Evolutionary conservation across 1,139 yeast genomes (phyloP), one percentile per base, ranked within the genome.

Genomic region (Suhomyces kunorum): DNA sequence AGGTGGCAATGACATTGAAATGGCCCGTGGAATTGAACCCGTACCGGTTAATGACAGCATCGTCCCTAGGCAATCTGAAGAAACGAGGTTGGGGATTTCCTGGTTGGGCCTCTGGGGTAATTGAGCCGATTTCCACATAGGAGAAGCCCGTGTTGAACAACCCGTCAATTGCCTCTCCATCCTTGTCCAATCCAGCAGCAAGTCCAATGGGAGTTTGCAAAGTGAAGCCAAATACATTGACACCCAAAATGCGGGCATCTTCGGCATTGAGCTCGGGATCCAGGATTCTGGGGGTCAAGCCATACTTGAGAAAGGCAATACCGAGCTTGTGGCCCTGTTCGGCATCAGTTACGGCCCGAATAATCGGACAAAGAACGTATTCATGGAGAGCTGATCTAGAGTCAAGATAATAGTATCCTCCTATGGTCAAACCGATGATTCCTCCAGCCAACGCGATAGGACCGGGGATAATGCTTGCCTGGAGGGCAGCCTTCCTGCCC

Each of bases 11-110:
- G 20, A 89, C 96, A 26, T 68, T 75, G 53, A 80, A 78, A 58
- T 90, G 97, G 26, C 98, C 98, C 36, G 79, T 76, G 3, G 97
- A 88, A 58, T 92, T 90, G 74, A 92, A 90, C 1, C 98, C 98
- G 57, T 90, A 90, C 47, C 98, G 74, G 65, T 90, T 90, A 52
- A 90, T 88, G 31, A 89, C 96, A 2, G 97, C 97, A 40, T 80
- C 84, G 59, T 92, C 98, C 48, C 79, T 71, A 8, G 87, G 81
- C 44, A 92, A 71, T 55, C 98, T 78, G 68, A 89, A 90, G 55
- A 90, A 87, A 48, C 98, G 74, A 13, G 98, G 98, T 53, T 69
- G 63, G 7, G 96, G 95, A 64, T 90, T 90, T 30, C 98, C 98
- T 6, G 95, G 90, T 64, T 90, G 97, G 0, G 97, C 86, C 48